A percentile compares a stretch with the other conserved stretches of the same genome.
Conservation (phyloP, 345 rosid genomes). For the Populus pruinosa region DNA sequence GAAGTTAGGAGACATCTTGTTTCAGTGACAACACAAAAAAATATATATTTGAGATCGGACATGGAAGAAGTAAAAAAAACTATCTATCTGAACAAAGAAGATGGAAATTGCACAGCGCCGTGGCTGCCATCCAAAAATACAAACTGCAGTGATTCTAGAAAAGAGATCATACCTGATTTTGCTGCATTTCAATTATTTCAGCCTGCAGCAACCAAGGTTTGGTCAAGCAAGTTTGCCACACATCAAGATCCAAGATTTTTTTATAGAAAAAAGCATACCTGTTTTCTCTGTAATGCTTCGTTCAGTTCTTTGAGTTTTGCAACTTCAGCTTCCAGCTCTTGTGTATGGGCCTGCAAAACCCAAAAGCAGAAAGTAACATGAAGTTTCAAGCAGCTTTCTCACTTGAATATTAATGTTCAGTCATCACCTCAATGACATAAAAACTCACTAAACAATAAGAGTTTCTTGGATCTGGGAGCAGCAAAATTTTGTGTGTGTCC, state of each 20-base stretch:
- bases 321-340: slow-evolving; percentile 31
- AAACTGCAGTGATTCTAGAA: not conserved
- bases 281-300: slow-evolving; percentile 26
- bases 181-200: slow-evolving; percentile 50
- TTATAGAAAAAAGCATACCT: slow-evolving; percentile 11
- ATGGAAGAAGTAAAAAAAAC: not conserved
- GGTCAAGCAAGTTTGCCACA: slow-evolving; percentile 5
- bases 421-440: not conserved
- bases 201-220: slow-evolving; percentile 45
- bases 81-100: not conserved
- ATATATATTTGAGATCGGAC: not conserved
- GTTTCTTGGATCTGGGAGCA: not conserved
- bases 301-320: slow-evolving; percentile 30
- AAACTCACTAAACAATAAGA: not conserved
- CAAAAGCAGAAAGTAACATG: not conserved
- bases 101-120: not conserved
- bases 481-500: not conserved
- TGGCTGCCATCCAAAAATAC: not conserved
- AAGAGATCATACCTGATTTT: slow-evolving; percentile 47
- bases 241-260: not conserved
- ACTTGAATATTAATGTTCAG: not conserved
- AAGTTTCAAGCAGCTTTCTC: not conserved
- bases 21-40: not conserved
- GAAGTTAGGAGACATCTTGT: not conserved
- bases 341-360: slow-evolving; percentile 26